Base-by-base conservation (phyloP, 2,329 filamentous ascomycete genomes). In the Alternaria postmessia region DNA sequence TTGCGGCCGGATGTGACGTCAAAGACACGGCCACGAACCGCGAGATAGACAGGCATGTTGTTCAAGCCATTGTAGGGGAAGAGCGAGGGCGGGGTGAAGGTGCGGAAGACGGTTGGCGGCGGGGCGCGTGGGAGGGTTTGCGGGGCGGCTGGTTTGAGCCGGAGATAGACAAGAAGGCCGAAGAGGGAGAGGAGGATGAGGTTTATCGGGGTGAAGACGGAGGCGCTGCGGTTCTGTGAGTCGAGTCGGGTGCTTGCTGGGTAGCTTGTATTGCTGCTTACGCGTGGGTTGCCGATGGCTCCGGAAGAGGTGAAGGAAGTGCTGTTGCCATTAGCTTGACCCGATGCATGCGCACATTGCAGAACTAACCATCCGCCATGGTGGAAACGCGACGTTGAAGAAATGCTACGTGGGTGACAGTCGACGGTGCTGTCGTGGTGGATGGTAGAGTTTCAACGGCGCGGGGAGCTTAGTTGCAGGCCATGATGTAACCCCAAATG, bases 21-120 rank as follows among this genome's bases (percentile, higher is more conserved):
- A 77, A 97, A 98, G 65, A 98, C 90, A 51, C 88, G 89, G 53
- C 95, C 94, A 42, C 93, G 91, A 18, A 98, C 93, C n/a, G 93
- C 91, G 49, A 99, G 87, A 80, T 92, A 97, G 57, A 98, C 92
- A 51, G 92, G 92, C 68, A 82, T 83, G 71, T 85, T 86, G 72
- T 91, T 85, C 55, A 84, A 81, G 76, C 95, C 95, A 81, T 94
- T 94, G 85, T 89, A 94, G 32, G 92, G 91, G 30, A 93, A 86
- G n/a, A 99, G 88, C 4, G 92, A 92, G 42, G 82, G 88, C 24
- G 92, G 92, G 14, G 89, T 94, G 82, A 93, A 97, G 66, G 91
- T 91, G 51, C 91, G 92, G 77, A 94, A 97, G 64, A 97, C 89
- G 48, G 95, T 88, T 4, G 93, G 93, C 5, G 88, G 85, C 14